phyloP scores from a whole-genome alignment of 2,329 filamentous ascomycete species.

The Lachnellula hyalina region DNA sequence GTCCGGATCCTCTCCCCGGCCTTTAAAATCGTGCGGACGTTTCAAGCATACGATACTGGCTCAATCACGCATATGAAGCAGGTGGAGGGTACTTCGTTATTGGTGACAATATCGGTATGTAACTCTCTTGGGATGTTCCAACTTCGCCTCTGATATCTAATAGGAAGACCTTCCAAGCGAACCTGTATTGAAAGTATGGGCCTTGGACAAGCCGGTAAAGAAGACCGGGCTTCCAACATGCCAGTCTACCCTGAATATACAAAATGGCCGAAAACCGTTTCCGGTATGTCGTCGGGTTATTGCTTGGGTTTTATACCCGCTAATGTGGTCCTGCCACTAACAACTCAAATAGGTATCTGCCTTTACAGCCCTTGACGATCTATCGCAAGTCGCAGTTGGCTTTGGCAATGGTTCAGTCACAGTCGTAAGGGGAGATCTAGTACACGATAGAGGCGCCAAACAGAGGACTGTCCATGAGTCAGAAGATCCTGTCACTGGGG shows the following conservation, averaged over 20 bases:
- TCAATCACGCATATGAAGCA: constrained; percentile 90
- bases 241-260: constrained; percentile 76
- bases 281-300: constrained; percentile 52
- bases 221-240: constrained; percentile 88
- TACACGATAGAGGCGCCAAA: constrained; percentile 90
- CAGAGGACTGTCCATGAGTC: constrained; percentile 95
- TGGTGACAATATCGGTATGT: constrained; percentile 71
- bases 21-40: constrained; percentile 83
- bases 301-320: neutral
- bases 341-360: constrained; percentile 62
- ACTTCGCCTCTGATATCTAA: constrained; percentile 30
- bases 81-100: constrained; percentile 76
- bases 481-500: constrained; percentile 89
- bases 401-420: constrained; percentile 95
- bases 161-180: constrained; percentile 83
- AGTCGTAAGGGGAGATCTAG: constrained; percentile 85
- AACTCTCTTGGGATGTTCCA: neutral
- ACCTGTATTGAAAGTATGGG: constrained; percentile 95
- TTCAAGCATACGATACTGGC: constrained; percentile 76
- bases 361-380: constrained; percentile 78
- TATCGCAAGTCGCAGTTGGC: constrained; percentile 89
- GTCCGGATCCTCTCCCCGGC: constrained; percentile 82
- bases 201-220: constrained; percentile 86
- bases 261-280: constrained; percentile 88
- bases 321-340: neutral